Conservation (phyloP, 306 rosid species). For the Lupinus albus region DNA sequence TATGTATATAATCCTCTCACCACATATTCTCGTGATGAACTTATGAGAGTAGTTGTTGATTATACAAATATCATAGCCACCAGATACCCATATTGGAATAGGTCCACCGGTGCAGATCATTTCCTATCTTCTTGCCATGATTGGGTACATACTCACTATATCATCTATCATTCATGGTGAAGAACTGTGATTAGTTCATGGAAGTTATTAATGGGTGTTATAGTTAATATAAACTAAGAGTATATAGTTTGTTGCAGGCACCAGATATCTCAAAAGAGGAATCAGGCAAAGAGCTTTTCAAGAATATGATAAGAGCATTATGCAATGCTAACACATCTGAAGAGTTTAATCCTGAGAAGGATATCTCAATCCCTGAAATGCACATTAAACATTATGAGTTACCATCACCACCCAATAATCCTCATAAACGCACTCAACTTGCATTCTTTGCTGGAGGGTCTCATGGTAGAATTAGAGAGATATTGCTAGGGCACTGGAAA, state of each 20-base stretch:
- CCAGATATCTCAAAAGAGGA: conserved; percentile 58
- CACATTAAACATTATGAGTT: conserved; percentile 43
- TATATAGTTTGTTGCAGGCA: conserved; percentile 49
- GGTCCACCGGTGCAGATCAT: conserved; percentile 70
- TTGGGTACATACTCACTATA: conserved; percentile 60
- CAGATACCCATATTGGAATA: conserved; percentile 68
- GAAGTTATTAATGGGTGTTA: background rate
- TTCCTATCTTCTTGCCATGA: conserved; percentile 79
- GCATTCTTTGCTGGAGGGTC: conserved; percentile 80
- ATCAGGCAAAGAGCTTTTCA: conserved; percentile 46
- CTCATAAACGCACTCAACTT: conserved; percentile 46
- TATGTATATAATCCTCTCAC: conserved; percentile 52
- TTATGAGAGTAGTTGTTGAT: conserved; percentile 51
- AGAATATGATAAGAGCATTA: conserved; percentile 57
- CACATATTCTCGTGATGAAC: conserved; percentile 48
- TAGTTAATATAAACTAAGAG: background rate
- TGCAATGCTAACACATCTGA: conserved; percentile 78
- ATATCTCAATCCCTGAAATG: conserved; percentile 67
- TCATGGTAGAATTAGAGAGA: conserved; percentile 62
- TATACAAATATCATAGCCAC: conserved; percentile 53
- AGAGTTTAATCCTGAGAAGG: conserved; percentile 60
- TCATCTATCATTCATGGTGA: no score
- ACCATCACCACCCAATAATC: conserved; percentile 33
- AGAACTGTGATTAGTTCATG: background rate
- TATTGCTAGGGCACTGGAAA: conserved; percentile 58